Percentiles rank a stretch among this genome's conserved stretches.
These are phyloP conservation scores for Carex littledalei DNA, from an alignment of 176 grass and related monocot genomes.

Conservation along the genomic window DNA sequence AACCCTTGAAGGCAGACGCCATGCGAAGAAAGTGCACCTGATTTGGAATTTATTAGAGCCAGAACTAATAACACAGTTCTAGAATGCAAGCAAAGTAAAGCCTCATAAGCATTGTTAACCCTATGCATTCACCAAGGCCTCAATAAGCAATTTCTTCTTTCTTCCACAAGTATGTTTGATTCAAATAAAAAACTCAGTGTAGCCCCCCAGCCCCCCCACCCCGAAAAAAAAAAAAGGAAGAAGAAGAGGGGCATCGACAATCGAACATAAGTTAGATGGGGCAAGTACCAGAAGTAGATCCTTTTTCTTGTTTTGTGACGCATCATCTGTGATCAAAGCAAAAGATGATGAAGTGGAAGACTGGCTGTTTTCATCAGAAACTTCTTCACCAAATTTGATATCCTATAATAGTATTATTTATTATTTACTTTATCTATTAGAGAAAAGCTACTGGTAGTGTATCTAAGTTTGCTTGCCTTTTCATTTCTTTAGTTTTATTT, in stretches of 20 bases:
- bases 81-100: neutral
- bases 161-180: neutral
- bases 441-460: neutral
- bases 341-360: slow-evolving; percentile 39
- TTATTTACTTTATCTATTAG: slow-evolving; percentile 22
- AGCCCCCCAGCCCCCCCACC: neutral
- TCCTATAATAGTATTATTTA: neutral
- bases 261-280: neutral
- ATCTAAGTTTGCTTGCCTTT: neutral
- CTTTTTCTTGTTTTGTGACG: slow-evolving; percentile 53
- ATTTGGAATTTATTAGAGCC: slow-evolving; percentile 18
- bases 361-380: slow-evolving; percentile 33
- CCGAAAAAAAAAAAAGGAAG: too few relatives aligned
- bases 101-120: neutral
- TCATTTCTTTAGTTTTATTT: neutral
- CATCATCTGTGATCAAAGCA: slow-evolving; percentile 55
- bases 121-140: neutral
- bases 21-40: slow-evolving; percentile 82
- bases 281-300: slow-evolving; percentile 76
- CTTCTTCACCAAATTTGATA: slow-evolving; percentile 26
- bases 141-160: neutral
- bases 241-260: neutral
- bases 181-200: neutral
- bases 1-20: slow-evolving; percentile 70
- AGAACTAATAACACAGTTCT: neutral